Evolutionary conservation across 2,329 filamentous ascomycete species (phyloP).

Genomic region (Teratosphaeria gauchensis): DNA sequence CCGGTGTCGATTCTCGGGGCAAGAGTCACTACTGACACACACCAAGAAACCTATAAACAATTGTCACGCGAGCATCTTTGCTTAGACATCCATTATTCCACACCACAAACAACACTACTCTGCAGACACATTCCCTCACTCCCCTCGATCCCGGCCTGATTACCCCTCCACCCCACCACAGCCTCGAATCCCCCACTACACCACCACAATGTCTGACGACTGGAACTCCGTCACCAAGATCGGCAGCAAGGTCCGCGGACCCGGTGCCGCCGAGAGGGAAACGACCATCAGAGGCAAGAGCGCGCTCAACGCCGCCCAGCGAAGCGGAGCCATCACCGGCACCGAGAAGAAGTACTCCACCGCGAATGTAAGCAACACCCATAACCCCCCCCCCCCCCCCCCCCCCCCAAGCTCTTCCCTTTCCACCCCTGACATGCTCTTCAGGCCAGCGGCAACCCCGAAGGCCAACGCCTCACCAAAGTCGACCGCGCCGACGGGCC

Average conservation of each 20-base stretch:
- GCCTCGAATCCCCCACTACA: neutral
- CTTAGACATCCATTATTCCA: neutral
- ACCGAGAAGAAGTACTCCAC: conserved; percentile 88
- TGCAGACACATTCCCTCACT: neutral
- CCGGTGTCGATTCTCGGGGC: neutral
- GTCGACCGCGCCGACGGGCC: conserved; percentile 96
- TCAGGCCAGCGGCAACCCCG: conserved; percentile 34
- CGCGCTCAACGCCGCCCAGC: conserved; percentile 80
- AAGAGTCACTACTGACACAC: neutral
- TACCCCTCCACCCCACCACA: neutral
- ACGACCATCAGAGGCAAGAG: conserved; percentile 78
- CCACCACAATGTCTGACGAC: conserved; percentile 35
- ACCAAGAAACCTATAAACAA: neutral
- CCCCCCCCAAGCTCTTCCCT: too few relatives aligned
- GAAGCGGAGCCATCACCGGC: conserved; percentile 62
- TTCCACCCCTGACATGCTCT: too few relatives aligned
- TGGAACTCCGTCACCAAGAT: conserved; percentile 92
- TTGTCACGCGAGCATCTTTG: neutral
- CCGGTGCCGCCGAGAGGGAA: conserved; percentile 61
- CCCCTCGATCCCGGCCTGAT: neutral
- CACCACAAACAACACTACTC: neutral
- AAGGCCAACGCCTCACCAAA: conserved; percentile 94
- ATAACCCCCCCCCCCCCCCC: neutral
- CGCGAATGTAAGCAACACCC: conserved; percentile 60
- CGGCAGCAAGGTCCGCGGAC: conserved; percentile 68